phyloP scores from a whole-genome alignment of 2,329 filamentous ascomycete species.

The Kalmusia sp. region DNA sequence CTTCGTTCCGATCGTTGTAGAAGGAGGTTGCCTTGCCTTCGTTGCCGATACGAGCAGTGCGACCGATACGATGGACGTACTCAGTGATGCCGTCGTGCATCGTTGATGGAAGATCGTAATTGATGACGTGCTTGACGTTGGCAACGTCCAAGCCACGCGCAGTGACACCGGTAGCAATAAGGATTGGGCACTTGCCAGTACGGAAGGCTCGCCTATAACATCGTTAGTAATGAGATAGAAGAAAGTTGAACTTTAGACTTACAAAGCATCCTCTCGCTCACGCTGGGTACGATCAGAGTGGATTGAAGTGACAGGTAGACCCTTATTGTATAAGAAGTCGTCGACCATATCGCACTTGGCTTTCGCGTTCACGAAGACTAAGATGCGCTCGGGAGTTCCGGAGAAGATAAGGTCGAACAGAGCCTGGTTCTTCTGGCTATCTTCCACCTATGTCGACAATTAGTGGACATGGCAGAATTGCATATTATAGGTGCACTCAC shows the following conservation, averaged over 20 bases:
- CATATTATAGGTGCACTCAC: slow-evolving; percentile 45
- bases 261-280: slow-evolving; percentile 91
- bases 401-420: slow-evolving; percentile 76
- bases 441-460: slow-evolving; percentile 50
- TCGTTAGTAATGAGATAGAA: slow-evolving; percentile 9
- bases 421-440: slow-evolving; percentile 70
- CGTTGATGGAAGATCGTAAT: slow-evolving; percentile 81
- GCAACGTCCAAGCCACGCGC: slow-evolving; percentile 89
- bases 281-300: slow-evolving; percentile 86
- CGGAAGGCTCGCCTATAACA: slow-evolving; percentile 73
- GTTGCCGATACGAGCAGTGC: slow-evolving; percentile 92
- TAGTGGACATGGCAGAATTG: neutral
- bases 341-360: slow-evolving; percentile 81
- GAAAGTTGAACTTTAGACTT: slow-evolving; percentile 39
- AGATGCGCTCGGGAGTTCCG: slow-evolving; percentile 75
- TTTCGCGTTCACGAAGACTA: slow-evolving; percentile 91
- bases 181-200: slow-evolving; percentile 73
- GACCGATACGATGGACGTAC: slow-evolving; percentile 93
- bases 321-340: slow-evolving; percentile 82
- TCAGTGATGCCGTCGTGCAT: slow-evolving; percentile 88
- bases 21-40: slow-evolving; percentile 86
- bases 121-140: slow-evolving; percentile 90
- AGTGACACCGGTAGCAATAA: slow-evolving; percentile 85
- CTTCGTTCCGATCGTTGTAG: slow-evolving; percentile 79
- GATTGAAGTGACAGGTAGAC: slow-evolving; percentile 84